Percentiles rank a stretch among this genome's conserved stretches.
These are phyloP conservation scores for Dactylellina drechsleri DNA, from an alignment of 2,329 filamentous ascomycete genomes.

Conservation along the genomic window DNA sequence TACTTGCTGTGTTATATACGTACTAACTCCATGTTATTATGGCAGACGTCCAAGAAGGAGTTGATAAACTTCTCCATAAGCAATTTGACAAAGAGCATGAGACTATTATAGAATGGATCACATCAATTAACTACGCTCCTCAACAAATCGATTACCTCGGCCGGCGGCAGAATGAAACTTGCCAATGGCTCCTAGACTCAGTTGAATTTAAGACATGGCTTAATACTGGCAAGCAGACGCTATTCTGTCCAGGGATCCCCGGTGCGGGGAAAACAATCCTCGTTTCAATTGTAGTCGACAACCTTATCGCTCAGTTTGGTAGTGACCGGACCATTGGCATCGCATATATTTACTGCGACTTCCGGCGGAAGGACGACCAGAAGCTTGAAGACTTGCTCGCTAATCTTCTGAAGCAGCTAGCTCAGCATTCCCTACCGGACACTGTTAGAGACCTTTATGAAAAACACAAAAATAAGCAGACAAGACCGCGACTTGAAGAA, in stretches of 20 bases:
- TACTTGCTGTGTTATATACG: too few species aligned
- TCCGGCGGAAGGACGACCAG: neutral
- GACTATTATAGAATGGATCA: neutral
- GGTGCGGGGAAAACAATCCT: conserved; percentile 67
- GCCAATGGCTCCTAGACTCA: conserved; percentile 65
- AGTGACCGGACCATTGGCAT: conserved; percentile 60
- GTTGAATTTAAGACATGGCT: conserved; percentile 61
- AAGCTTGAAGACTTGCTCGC: neutral
- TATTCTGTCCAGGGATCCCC: conserved; percentile 58
- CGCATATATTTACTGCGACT: neutral
- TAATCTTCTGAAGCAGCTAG: neutral
- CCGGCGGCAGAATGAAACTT: conserved; percentile 62
- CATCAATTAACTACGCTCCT: neutral
- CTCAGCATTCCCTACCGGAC: neutral
- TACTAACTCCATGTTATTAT: too few species aligned
- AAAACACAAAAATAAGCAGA: neutral
- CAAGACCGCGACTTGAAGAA: neutral
- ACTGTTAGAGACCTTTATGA: neutral
- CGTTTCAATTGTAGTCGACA: conserved; percentile 63
- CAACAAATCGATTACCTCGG: conserved; percentile 55
- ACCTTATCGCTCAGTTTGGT: conserved; percentile 62
- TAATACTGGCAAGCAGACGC: neutral
- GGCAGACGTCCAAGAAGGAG: too few species aligned
- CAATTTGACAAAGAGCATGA: neutral
- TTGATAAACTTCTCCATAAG: neutral